Evolutionary conservation across 768 basidiomycete genomes (phyloP).

Genomic region (Tubosaeta brunneosetosa): DNA sequence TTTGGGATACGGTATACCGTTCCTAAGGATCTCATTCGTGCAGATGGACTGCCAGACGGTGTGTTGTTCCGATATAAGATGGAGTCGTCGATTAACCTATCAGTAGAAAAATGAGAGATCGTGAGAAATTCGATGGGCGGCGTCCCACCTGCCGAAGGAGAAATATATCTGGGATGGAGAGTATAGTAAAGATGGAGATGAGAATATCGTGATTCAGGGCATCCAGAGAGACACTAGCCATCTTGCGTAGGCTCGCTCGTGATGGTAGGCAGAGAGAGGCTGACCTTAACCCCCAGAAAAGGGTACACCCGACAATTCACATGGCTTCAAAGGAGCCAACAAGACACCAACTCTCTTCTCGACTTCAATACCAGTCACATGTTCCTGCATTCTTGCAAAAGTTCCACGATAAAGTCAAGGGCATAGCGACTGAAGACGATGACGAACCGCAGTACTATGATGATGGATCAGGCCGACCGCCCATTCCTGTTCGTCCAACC

Average conservation of each 20-base stretch:
- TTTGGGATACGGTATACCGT: conserved; percentile 49
- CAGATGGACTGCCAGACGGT: conserved; percentile 57
- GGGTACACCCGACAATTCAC: neutral
- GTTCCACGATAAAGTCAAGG: conserved; percentile 59
- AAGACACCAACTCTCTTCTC: conserved; percentile 65
- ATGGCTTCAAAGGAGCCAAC: conserved; percentile 60
- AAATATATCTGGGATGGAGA: conserved; percentile 41
- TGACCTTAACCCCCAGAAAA: conserved; percentile 7
- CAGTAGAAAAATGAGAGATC: neutral
- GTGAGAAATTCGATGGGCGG: neutral
- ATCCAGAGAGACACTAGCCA: conserved; percentile 17
- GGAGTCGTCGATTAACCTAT: conserved; percentile 51
- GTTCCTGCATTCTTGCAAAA: conserved; percentile 64
- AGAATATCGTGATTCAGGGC: conserved; percentile 37
- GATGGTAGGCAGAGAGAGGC: neutral
- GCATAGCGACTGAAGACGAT: conserved; percentile 45
- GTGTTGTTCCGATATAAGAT: conserved; percentile 40
- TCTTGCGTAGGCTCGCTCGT: neutral
- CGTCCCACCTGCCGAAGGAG: conserved; percentile 38
- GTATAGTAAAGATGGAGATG: conserved; percentile 31
- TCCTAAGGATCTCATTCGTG: conserved; percentile 37
- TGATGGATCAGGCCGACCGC: conserved; percentile 63
- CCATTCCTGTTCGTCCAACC: conserved; percentile 69
- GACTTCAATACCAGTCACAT: conserved; percentile 56
- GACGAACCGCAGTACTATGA: conserved; percentile 52